A percentile compares a stretch with the other conserved stretches of the same genome.
These are phyloP conservation scores for Lactifluus echinatus DNA, from an alignment of 768 basidiomycete species.

Conservation along the genomic window DNA sequence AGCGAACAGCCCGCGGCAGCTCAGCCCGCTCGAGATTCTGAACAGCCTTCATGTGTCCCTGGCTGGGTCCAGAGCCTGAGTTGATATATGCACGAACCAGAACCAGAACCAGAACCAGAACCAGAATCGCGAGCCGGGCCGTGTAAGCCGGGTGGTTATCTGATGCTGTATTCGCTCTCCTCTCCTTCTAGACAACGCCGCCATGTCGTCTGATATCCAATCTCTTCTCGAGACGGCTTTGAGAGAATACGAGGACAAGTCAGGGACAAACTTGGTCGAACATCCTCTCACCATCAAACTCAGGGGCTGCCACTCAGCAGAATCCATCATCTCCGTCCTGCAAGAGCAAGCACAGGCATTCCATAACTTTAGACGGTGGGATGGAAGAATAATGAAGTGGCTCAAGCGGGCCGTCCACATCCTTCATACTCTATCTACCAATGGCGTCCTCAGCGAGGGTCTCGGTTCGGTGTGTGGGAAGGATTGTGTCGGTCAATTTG, in stretches of 20 bases:
- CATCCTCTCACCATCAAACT: not conserved
- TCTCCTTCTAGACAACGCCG: too few species aligned
- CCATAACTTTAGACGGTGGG: not conserved
- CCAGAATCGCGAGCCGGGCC: too few species aligned
- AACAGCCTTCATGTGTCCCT: too few species aligned
- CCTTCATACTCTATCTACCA: not conserved
- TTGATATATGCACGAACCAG: too few species aligned
- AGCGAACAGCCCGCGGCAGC: too few species aligned
- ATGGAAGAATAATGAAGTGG: not conserved
- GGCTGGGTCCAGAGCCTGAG: too few species aligned
- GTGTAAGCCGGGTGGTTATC: too few species aligned
- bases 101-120: too few species aligned
- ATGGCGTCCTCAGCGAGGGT: not conserved
- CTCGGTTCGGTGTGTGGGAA: not conserved
- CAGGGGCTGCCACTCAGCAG: not conserved
- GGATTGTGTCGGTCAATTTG: too few species aligned
- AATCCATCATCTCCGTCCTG: not conserved
- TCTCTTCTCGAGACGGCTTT: not conserved
- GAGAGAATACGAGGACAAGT: not conserved
- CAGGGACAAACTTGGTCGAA: not conserved
- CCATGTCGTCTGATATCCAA: not conserved
- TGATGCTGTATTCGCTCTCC: too few species aligned
- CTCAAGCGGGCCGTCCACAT: not conserved
- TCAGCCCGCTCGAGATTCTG: too few species aligned
- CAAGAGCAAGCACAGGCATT: not conserved